Conservation (phyloP, 306 rosid species). For the Lithocarpus polystachyus region DNA sequence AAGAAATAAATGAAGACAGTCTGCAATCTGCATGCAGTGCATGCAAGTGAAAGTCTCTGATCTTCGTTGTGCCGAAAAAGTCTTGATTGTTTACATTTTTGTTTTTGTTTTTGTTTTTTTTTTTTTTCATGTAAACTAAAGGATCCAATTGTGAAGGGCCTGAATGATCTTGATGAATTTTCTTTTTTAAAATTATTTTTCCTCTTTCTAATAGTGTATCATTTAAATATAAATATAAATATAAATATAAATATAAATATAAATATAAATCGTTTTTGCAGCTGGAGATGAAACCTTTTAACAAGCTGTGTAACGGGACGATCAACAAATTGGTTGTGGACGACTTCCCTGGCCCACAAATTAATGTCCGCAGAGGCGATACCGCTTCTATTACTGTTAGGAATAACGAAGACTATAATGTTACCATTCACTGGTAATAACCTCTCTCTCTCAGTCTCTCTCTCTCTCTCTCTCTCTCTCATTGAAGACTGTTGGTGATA, state of each 20-base stretch:
- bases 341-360: conserved; percentile 37
- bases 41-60: no score
- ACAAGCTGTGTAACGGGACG: conserved; percentile 18
- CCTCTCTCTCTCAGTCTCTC: not conserved
- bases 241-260: not conserved
- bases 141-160: no score
- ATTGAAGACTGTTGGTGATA: no score
- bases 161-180: no score
- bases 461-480: not conserved
- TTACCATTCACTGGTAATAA: conserved; percentile 35
- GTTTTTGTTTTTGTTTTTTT: not conserved
- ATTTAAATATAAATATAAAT: no score
- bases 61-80: no score
- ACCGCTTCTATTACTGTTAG: conserved; percentile 20
- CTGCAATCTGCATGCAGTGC: no score
- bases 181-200: no score
- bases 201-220: no score
- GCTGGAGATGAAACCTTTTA: conserved; percentile 18
- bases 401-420: conserved; percentile 21
- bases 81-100: not conserved
- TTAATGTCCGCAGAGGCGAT: conserved; percentile 34
- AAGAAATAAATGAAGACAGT: no score
- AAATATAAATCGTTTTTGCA: not conserved
- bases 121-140: not conserved
- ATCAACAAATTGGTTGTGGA: conserved; percentile 27